Conservation (phyloP, 257 asterid species). For the Fraxinus excelsior region DNA sequence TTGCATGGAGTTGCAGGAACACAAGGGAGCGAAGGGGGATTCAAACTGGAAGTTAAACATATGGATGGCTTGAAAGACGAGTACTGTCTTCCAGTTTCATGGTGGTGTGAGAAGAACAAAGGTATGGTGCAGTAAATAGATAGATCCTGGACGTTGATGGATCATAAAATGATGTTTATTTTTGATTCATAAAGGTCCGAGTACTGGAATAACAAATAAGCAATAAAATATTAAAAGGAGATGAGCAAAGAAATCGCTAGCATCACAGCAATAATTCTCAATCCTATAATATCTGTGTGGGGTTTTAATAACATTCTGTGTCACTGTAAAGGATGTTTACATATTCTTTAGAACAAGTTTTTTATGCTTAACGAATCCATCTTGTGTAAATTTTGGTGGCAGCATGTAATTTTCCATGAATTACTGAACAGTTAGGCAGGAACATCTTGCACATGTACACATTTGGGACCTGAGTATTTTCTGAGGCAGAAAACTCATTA, state of each 20-base stretch:
- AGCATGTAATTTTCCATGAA: too few relatives aligned
- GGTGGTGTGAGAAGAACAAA: too few relatives aligned
- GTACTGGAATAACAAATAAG: not conserved
- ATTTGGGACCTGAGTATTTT: too few relatives aligned
- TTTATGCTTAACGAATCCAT: too few relatives aligned
- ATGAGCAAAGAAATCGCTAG: not conserved
- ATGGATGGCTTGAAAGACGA: constrained; percentile 54
- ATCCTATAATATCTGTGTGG: not conserved
- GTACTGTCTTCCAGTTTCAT: constrained; percentile 50
- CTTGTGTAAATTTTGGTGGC: too few relatives aligned
- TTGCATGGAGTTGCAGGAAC: constrained; percentile 84
- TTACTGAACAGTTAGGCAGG: too few relatives aligned
- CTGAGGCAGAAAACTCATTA: too few relatives aligned
- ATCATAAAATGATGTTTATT: constrained; percentile 37
- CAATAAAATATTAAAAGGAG: not conserved
- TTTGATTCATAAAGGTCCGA: constrained; percentile 15
- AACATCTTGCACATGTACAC: too few relatives aligned
- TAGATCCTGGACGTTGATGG: constrained; percentile 74
- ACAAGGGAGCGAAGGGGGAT: constrained; percentile 54
- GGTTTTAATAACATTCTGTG: not conserved
- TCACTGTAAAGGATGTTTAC: not conserved
- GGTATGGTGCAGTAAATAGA: constrained; percentile 67
- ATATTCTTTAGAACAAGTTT: too few relatives aligned
- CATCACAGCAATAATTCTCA: not conserved
- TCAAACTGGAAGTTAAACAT: constrained; percentile 46